Evolutionary conservation across 83 land plant genomes (phyloP).

Genomic region (Picea abies): DNA sequence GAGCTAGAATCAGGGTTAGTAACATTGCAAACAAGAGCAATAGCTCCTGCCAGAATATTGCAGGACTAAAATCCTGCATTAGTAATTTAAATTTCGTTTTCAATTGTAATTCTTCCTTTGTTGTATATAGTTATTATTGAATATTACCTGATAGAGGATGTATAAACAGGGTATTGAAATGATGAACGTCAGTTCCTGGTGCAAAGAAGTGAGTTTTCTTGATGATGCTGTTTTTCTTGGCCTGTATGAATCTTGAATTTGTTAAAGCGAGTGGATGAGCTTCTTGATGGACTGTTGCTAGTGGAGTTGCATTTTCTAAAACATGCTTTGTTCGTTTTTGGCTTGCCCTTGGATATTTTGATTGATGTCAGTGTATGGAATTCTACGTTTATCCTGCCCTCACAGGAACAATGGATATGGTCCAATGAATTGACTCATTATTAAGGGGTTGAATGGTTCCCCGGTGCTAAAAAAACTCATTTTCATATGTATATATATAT

Average conservation of each 20-base stretch:
- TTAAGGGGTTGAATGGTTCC: neutral
- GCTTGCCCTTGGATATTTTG: neutral
- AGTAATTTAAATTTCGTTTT: neutral
- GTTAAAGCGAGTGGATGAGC: neutral
- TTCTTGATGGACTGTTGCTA: neutral
- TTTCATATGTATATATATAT: no score
- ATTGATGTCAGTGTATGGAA: neutral
- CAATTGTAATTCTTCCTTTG: neutral
- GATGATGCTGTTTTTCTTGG: neutral
- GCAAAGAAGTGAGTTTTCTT: neutral
- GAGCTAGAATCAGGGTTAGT: no score
- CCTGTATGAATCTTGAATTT: neutral
- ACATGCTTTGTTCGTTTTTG: neutral
- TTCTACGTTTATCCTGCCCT: neutral
- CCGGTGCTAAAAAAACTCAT: neutral
- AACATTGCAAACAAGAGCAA: neutral
- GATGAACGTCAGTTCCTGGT: neutral
- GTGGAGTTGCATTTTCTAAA: neutral
- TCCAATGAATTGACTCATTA: neutral
- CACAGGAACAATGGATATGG: neutral
- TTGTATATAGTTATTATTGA: neutral
- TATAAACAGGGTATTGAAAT: neutral
- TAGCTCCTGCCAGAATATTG: neutral
- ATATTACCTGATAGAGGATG: neutral
- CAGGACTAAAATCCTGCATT: conserved; percentile 1